A percentile compares a stretch with the other conserved stretches of the same genome.
These are phyloP conservation scores for Cicer chorassanicum DNA, from an alignment of 306 rosid genomes.

Conservation along the genomic window DNA sequence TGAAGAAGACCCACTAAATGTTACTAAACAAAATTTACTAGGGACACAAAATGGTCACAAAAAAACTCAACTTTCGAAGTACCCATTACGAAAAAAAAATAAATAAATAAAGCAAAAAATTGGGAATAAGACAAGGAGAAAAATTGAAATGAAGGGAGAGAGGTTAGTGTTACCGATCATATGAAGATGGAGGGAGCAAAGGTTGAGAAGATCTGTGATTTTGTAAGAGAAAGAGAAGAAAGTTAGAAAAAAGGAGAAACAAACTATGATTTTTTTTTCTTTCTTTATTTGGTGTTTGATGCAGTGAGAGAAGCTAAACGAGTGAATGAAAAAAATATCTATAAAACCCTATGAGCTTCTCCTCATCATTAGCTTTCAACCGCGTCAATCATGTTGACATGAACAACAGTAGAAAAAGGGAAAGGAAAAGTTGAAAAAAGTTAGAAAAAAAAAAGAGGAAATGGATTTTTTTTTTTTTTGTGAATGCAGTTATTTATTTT, in stretches of 20 bases:
- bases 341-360: neutral
- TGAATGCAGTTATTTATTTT: too few species aligned
- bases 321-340: neutral
- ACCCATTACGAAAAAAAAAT: conserved; percentile 27
- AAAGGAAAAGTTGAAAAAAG: neutral
- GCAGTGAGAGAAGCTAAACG: neutral
- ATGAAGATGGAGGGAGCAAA: conserved; percentile 45
- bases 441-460: neutral
- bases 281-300: neutral
- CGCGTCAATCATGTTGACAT: conserved; percentile 42
- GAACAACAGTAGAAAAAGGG: conserved; percentile 1
- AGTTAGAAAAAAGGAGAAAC: neutral
- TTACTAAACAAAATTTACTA: conserved; percentile 19
- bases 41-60: conserved; percentile 11
- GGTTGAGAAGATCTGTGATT: conserved; percentile 51
- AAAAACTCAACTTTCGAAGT: conserved; percentile 32
- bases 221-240: conserved; percentile 11
- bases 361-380: neutral
- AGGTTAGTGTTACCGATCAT: conserved; percentile 63
- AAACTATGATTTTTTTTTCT: neutral
- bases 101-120: neutral
- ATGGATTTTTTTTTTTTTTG: neutral
- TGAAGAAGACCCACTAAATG: conserved; percentile 33
- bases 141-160: conserved; percentile 26
- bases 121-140: neutral